A percentile compares a stretch with the other conserved stretches of the same genome.
phyloP scores from a whole-genome alignment of 2,329 filamentous ascomycete genomes.

The Aureobasidium leucospermi region DNA sequence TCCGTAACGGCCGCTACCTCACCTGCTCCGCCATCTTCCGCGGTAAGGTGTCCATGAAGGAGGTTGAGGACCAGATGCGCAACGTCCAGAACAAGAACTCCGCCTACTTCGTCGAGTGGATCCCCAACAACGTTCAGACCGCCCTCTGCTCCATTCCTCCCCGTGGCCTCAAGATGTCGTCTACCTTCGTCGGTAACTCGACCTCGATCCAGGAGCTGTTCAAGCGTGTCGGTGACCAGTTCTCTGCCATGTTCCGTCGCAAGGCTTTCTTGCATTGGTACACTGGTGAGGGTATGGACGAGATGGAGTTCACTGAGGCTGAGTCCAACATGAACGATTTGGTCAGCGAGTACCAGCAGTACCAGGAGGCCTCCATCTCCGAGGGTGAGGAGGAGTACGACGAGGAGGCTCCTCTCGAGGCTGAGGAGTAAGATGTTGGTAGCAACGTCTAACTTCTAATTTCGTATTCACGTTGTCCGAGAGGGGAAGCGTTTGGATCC shows the following conservation, averaged over 20 bases:
- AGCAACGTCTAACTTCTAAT: neutral
- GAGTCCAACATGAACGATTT: slow-evolving; percentile 99
- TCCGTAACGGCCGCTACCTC: slow-evolving; percentile 98
- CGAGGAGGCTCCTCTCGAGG: slow-evolving; percentile 69
- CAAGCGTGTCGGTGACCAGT: slow-evolving; percentile 99
- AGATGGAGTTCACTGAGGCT: slow-evolving; percentile 99
- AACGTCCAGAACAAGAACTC: slow-evolving; percentile 99
- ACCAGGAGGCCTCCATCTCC: slow-evolving; percentile 96
- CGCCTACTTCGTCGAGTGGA: slow-evolving; percentile 99
- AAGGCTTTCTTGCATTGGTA: slow-evolving; percentile 99
- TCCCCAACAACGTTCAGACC: slow-evolving; percentile 99
- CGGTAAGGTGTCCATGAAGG: slow-evolving; percentile 99
- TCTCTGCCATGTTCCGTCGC: slow-evolving; percentile 99
- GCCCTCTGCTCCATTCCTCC: slow-evolving; percentile 98
- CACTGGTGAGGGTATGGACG: slow-evolving; percentile 99
- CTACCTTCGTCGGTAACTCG: slow-evolving; percentile 98
- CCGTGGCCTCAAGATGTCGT: slow-evolving; percentile 97
- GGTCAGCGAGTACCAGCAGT: slow-evolving; percentile 99
- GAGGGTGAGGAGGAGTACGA: slow-evolving; percentile 96
- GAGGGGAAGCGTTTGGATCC: slow-evolving; percentile 9
- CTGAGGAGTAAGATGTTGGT: slow-evolving; percentile 54
- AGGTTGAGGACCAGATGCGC: slow-evolving; percentile 99
- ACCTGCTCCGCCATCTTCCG: slow-evolving; percentile 99
- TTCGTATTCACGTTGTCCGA: slow-evolving; percentile 13
- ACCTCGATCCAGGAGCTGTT: slow-evolving; percentile 99